Evolutionary conservation across 2,329 filamentous ascomycete species (phyloP).

Genomic region (Blastomyces emzantsi): DNA sequence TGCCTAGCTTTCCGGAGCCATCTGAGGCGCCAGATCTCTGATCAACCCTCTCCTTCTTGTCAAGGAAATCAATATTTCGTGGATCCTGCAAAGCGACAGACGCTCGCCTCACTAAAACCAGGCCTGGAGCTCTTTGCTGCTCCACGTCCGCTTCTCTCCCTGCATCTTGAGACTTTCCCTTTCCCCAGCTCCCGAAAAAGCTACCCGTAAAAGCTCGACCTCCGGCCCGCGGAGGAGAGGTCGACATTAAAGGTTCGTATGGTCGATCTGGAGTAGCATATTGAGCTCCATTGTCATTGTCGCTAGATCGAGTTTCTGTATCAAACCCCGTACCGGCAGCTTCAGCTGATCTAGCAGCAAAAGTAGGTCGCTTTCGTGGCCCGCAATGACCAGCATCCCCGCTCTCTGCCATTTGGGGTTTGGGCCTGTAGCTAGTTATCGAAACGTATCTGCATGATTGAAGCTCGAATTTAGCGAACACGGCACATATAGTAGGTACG

Average conservation of each 20-base stretch:
- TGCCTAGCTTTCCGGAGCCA: constrained; percentile 57
- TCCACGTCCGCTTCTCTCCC: not conserved
- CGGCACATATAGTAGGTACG: not conserved
- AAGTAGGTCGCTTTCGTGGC: constrained; percentile 31
- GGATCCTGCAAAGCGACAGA: constrained; percentile 16
- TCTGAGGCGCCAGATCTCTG: constrained; percentile 23
- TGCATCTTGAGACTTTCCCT: not conserved
- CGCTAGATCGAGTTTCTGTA: constrained; percentile 23
- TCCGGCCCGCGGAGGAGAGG: constrained; percentile 14
- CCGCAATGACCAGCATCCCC: constrained; percentile 1
- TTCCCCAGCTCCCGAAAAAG: constrained; percentile 7
- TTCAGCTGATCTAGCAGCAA: constrained; percentile 31
- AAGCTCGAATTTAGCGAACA: not conserved
- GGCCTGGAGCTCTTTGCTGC: constrained; percentile 7
- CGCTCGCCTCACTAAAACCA: constrained; percentile 11
- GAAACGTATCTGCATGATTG: constrained; percentile 5
- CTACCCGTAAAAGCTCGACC: constrained; percentile 16
- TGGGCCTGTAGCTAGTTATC: not conserved
- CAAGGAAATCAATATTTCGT: constrained; percentile 16
- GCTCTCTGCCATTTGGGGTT: not conserved
- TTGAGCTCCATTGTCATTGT: constrained; percentile 20
- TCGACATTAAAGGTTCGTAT: constrained; percentile 17
- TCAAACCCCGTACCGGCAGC: constrained; percentile 32
- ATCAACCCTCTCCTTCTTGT: constrained; percentile 26
- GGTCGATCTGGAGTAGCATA: constrained; percentile 7